phyloP scores from a whole-genome alignment of 129 eudicot species.

The carrot (Daucus carota) region DH1_v3.0 NC_030384.2:39787001-39787500 shows the following conservation, averaged over 20 bases:
- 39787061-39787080: slow-evolving; percentile 38
- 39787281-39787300: not conserved
- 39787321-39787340: not conserved
- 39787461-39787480: no score
- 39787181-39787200: not conserved
- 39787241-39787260: not conserved
- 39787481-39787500: no score
- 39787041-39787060: slow-evolving; percentile 29
- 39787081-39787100: not conserved
- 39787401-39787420: no score
- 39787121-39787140: no score
- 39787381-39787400: no score
- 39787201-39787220: not conserved
- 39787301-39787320: not conserved
- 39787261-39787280: not conserved
- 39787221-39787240: not conserved
- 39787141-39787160: no score
- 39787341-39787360: not conserved
- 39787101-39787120: not conserved
- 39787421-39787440: no score
- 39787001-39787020: slow-evolving; percentile 36
- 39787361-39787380: no score
- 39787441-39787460: no score
- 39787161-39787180: no score
- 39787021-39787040: slow-evolving; percentile 34